Conservation (phyloP, 1,139 yeast species). For the Nakaseomyces delphensis region DNA sequence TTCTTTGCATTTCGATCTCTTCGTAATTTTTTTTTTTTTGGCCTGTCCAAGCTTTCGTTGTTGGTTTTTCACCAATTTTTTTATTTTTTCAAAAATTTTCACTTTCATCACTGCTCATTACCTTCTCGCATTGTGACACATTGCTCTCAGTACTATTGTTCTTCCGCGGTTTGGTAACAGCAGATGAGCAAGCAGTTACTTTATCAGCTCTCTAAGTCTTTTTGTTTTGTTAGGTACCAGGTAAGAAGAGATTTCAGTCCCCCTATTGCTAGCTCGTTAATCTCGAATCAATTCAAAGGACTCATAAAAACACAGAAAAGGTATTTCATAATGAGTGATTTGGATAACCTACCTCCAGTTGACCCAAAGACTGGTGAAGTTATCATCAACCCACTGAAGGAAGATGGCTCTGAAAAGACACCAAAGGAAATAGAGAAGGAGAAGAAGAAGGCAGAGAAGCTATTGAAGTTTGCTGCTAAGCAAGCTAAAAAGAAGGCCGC, state of each 20-base stretch:
- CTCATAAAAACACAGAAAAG: slow-evolving; percentile 5
- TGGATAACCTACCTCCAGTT: slow-evolving; percentile 29
- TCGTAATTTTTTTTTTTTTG: background rate
- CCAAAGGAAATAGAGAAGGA: slow-evolving; percentile 84
- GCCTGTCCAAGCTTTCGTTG: background rate
- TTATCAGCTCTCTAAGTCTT: background rate
- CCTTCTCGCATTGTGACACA: slow-evolving; percentile 1
- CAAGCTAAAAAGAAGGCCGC: slow-evolving; percentile 66
- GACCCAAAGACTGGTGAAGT: slow-evolving; percentile 33
- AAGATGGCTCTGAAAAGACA: slow-evolving; percentile 41
- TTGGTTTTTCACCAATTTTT: background rate
- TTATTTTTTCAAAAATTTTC: background rate
- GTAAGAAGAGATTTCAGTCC: background rate
- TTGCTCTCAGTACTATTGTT: background rate
- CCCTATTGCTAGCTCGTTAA: background rate
- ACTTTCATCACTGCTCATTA: background rate
- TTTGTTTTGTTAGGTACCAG: background rate
- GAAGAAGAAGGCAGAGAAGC: slow-evolving; percentile 90
- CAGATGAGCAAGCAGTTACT: slow-evolving; percentile 1
- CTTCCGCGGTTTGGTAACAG: background rate
- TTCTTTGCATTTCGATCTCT: background rate
- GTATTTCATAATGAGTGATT: slow-evolving; percentile 22
- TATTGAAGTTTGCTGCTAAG: slow-evolving; percentile 90
- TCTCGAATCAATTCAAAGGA: background rate
- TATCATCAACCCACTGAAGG: slow-evolving; percentile 32